Evolutionary conservation across 2,329 filamentous ascomycete genomes (phyloP), one percentile per base, ranked within the genome.

Genomic region (Anthostomella pinea): DNA sequence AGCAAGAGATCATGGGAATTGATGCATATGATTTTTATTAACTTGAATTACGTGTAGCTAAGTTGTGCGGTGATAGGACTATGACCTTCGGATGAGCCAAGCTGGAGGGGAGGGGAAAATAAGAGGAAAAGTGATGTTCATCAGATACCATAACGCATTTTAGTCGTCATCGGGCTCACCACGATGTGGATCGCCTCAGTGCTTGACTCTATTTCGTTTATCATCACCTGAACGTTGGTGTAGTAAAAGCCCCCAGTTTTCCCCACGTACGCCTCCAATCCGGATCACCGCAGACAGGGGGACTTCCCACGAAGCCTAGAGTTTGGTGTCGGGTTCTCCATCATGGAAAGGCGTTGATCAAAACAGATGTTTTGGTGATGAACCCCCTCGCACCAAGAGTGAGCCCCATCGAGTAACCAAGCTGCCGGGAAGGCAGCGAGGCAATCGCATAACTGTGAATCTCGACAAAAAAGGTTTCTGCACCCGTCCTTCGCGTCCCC

Each of bases 321-420:
- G 53, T 60, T 45, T 63, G 51, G 51, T 59, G 61, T 54, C 49
- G 45, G 38, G 43, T 27, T 41, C 29, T 20, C 32, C 19, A 30
- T 31, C 20, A 19, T 34, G 25, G 30, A 41, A 41, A 40, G 30
- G 14, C 28, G 25, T 37, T 31, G 36, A 40, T 33, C 71, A 65
- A 64, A 58, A 54, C 68, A 66, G 66, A 65, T 57, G 62, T 22
- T 55, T 59, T 56, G 77, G 23, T 39, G 62, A 58, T 59, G 67
- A 64, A 67, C 69, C 85, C 85, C 85, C 88, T 95, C 89, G 90
- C 85, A 78, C 89, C 91, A 85, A 96, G 88, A 96, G 95, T 97
- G 89, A 96, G 91, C 91, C 91, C 91, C 91, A 95, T 97, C 89
- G 90, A 95, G 91, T 97, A 94, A 95, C 87, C 75, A 68, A 64